Percentiles rank a stretch among this genome's conserved stretches.
phyloP scores from a whole-genome alignment of 106 monocot genomes.

The Hemerocallis citrina region DNA sequence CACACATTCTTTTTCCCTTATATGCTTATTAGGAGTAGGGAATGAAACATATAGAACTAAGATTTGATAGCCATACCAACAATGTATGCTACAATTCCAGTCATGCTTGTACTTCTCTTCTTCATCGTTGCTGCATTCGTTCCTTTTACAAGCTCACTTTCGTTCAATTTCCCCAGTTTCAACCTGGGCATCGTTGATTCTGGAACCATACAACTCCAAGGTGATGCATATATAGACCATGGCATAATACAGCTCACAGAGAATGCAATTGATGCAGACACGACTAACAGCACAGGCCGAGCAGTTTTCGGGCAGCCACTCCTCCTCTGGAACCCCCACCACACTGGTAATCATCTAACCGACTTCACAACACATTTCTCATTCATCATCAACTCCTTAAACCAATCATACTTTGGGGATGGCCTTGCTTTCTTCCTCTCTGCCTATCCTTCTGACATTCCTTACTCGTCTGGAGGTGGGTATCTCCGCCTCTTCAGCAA shows the following conservation, averaged over 20 bases:
- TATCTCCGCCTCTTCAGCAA: conserved; percentile 46
- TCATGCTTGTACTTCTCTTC: neutral
- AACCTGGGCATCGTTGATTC: neutral
- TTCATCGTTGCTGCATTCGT: conserved; percentile 6
- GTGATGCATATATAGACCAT: conserved; percentile 12
- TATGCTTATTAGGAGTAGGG: too few relatives aligned
- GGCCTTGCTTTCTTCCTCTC: conserved; percentile 70
- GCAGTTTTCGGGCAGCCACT: conserved; percentile 28
- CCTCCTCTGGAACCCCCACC: conserved; percentile 24
- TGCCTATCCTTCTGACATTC: conserved; percentile 16
- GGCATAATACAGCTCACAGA: conserved; percentile 18
- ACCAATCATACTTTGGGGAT: conserved; percentile 15
- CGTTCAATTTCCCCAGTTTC: conserved; percentile 37
- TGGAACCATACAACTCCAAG: conserved; percentile 1
- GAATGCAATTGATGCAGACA: conserved; percentile 3
- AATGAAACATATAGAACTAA: too few relatives aligned
- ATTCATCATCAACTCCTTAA: conserved; percentile 38
- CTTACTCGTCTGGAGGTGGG: conserved; percentile 10
- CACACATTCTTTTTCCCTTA: too few relatives aligned
- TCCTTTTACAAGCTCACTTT: conserved; percentile 10
- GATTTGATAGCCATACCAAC: too few relatives aligned
- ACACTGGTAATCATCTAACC: too few relatives aligned
- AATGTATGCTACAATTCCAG: too few relatives aligned
- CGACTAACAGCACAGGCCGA: conserved; percentile 17
- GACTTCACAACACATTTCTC: conserved; percentile 51